These are phyloP conservation scores for Venturia pyrina DNA, from an alignment of 2,329 filamentous ascomycete genomes.

Conservation along the genomic window DNA sequence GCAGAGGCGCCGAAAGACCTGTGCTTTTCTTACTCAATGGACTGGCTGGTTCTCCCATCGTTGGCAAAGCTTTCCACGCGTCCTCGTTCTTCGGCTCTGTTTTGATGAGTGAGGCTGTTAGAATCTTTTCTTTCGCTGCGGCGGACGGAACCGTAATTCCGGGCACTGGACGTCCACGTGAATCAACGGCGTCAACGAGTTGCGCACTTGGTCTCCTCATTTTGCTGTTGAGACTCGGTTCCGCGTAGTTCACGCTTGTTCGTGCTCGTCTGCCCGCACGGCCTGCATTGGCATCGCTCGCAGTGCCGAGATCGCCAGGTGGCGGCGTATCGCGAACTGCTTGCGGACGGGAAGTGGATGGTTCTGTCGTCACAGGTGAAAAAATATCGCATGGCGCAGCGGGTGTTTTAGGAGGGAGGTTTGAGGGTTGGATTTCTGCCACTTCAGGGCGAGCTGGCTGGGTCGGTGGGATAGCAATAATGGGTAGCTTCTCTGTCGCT, in stretches of 20 bases:
- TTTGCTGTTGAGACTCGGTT: constrained; percentile 38
- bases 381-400: constrained; percentile 27
- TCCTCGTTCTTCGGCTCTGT: neutral
- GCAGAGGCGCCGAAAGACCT: constrained; percentile 2
- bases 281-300: constrained; percentile 23
- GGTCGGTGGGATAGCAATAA: neutral
- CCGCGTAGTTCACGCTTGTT: constrained; percentile 38
- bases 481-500: neutral
- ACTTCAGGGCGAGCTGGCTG: neutral
- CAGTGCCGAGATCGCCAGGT: constrained; percentile 27
- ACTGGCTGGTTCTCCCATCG: constrained; percentile 20
- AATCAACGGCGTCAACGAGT: constrained; percentile 34
- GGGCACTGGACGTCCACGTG: constrained; percentile 11
- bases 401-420: constrained; percentile 30
- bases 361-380: constrained; percentile 34
- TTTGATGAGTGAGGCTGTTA: neutral
- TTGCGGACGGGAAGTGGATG: constrained; percentile 24
- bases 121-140: constrained; percentile 14
- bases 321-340: constrained; percentile 34
- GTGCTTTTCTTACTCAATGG: constrained; percentile 25
- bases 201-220: constrained; percentile 39
- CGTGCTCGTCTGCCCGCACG: constrained; percentile 36
- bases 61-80: constrained; percentile 6
- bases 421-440: constrained; percentile 9
- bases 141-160: constrained; percentile 19